Percentiles rank a stretch among this genome's conserved stretches.
These are phyloP conservation scores for Colletotrichum tabaci DNA, from an alignment of 2,329 filamentous ascomycete genomes.

Conservation along the genomic window DNA sequence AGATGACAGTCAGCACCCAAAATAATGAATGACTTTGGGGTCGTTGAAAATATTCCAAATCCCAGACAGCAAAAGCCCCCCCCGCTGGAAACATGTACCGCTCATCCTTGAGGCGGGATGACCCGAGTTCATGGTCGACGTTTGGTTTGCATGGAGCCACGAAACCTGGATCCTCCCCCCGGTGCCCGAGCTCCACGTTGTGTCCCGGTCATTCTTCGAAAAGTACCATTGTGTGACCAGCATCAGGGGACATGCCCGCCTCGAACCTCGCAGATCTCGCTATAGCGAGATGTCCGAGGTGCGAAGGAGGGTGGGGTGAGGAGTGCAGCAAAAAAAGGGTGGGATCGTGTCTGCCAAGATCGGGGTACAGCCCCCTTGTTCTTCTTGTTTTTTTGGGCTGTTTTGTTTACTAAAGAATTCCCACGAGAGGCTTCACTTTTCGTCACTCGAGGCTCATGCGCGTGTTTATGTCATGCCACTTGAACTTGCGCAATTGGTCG, in stretches of 20 bases:
- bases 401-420: not conserved
- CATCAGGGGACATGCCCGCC: not conserved
- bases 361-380: not conserved
- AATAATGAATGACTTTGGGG: too few species aligned
- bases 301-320: not conserved
- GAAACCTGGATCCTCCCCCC: not conserved
- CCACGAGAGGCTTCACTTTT: not conserved
- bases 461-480: not conserved
- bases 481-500: not conserved
- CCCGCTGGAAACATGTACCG: not conserved
- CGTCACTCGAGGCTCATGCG: not conserved
- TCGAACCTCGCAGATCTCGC: conserved; percentile 25
- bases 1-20: too few species aligned
- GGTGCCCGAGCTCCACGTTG: not conserved
- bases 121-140: not conserved
- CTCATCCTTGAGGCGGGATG: not conserved
- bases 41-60: not conserved
- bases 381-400: not conserved
- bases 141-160: not conserved
- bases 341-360: conserved; percentile 27
- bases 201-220: too few species aligned
- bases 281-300: conserved; percentile 17
- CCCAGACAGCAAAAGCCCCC: too few species aligned
- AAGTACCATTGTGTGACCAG: not conserved
- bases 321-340: not conserved